Conservation (phyloP, 2,329 filamentous ascomycete genomes). For the Gaeumannomyces tritici region DNA sequence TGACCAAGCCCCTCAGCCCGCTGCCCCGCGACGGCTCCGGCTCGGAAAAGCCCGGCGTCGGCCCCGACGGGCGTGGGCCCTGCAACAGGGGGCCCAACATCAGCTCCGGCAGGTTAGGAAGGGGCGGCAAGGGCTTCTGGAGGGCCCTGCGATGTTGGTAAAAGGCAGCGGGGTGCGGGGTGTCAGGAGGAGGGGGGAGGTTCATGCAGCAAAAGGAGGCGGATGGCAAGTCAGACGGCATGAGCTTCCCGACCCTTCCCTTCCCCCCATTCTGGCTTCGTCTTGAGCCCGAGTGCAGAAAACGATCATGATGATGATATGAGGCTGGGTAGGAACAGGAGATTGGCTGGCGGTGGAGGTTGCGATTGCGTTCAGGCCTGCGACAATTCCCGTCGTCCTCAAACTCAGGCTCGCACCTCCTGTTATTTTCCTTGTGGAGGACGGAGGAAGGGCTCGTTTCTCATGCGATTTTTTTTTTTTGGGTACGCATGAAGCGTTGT, state of each 20-base stretch:
- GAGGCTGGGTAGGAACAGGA: background rate
- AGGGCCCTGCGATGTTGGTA: conserved; percentile 47
- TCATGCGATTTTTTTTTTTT: background rate
- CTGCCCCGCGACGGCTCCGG: conserved; percentile 27
- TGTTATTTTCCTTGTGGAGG: background rate
- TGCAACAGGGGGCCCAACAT: conserved; percentile 33
- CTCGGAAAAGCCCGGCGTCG: conserved; percentile 28
- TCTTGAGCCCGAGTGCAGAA: background rate
- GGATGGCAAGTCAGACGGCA: background rate
- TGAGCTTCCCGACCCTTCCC: background rate
- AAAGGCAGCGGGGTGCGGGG: conserved; percentile 4
- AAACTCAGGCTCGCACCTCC: background rate
- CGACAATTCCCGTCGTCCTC: background rate
- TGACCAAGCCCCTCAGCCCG: conserved; percentile 49
- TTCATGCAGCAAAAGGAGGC: too few species aligned
- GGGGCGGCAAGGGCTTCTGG: conserved; percentile 39
- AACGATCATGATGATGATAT: background rate
- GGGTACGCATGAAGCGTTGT: background rate
- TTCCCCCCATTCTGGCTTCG: background rate
- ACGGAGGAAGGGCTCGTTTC: background rate
- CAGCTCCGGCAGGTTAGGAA: conserved; percentile 32
- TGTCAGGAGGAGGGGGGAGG: background rate
- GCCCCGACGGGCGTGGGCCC: conserved; percentile 19
- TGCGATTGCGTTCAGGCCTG: background rate
- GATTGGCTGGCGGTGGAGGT: background rate